Conservation (phyloP, 495 filamentous ascomycete species). For the Tuber microsphaerosporum region DNA sequence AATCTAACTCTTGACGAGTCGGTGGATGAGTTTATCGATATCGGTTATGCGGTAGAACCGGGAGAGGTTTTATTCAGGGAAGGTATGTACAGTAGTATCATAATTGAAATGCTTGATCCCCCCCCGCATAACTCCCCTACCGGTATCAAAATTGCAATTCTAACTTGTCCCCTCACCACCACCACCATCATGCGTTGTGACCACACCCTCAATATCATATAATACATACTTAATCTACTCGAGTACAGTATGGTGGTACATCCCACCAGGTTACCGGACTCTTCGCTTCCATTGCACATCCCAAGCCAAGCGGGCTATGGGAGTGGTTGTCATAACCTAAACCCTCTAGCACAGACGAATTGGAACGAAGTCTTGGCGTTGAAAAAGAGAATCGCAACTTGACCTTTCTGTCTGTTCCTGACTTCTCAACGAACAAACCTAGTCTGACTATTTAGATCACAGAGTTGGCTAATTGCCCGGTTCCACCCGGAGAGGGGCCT, state of each 20-base stretch:
- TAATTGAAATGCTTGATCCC: slow-evolving; percentile 3
- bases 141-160: not conserved
- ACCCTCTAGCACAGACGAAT: no score
- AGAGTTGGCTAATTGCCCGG: not conserved
- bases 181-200: not conserved
- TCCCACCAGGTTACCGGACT: not conserved
- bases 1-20: not conserved
- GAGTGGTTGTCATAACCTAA: not conserved
- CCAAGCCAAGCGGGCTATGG: not conserved
- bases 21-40: not conserved
- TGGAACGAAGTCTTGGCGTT: not conserved
- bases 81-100: not conserved
- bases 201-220: not conserved
- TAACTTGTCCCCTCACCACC: not conserved
- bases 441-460: not conserved
- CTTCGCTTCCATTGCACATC: not conserved
- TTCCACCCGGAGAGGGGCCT: not conserved
- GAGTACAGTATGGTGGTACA: not conserved
- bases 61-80: not conserved
- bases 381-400: not conserved
- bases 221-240: not conserved
- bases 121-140: not conserved
- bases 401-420: not conserved
- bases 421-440: not conserved
- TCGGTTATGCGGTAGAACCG: slow-evolving; percentile 3